These are phyloP conservation scores for Pezicula neosporulosa DNA, from an alignment of 2,329 filamentous ascomycete species.

Conservation along the genomic window DNA sequence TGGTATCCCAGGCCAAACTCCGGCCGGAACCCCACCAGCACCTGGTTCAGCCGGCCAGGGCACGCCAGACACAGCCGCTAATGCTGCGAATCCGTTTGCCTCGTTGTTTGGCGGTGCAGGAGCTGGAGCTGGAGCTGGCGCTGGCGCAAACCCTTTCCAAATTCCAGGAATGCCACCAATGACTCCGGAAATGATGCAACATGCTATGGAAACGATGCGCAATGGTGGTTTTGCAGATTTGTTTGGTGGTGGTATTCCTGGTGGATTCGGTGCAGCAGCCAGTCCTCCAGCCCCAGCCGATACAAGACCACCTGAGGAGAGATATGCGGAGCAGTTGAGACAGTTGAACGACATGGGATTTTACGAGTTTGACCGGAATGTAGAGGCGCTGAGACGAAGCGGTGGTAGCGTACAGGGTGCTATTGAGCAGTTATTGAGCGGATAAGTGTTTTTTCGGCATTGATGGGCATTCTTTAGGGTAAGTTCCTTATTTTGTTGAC, in stretches of 20 bases:
- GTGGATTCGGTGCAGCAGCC: slow-evolving; percentile 25
- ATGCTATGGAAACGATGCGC: slow-evolving; percentile 43
- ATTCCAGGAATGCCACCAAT: slow-evolving; percentile 41
- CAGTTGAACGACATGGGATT: slow-evolving; percentile 99
- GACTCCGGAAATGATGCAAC: slow-evolving; percentile 53
- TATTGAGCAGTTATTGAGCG: slow-evolving; percentile 65
- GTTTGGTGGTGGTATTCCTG: slow-evolving; percentile 37
- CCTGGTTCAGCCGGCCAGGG: slow-evolving; percentile 12
- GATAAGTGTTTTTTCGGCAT: neutral
- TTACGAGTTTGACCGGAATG: slow-evolving; percentile 91
- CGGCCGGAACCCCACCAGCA: slow-evolving; percentile 27
- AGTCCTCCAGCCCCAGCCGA: slow-evolving; percentile 61
- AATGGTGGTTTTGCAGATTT: slow-evolving; percentile 34
- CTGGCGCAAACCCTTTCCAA: slow-evolving; percentile 36
- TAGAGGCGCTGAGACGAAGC: slow-evolving; percentile 80
- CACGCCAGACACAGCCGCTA: slow-evolving; percentile 21
- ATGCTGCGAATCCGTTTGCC: slow-evolving; percentile 63
- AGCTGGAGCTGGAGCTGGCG: slow-evolving; percentile 24
- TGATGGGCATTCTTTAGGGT: too few relatives aligned
- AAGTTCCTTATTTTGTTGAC: too few relatives aligned
- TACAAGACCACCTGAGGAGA: slow-evolving; percentile 86
- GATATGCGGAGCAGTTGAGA: slow-evolving; percentile 83
- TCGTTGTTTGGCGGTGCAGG: slow-evolving; percentile 52
- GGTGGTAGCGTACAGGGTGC: slow-evolving; percentile 94
- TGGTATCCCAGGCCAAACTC: slow-evolving; percentile 28